These are phyloP conservation scores for Suhomyces sp. DNA, from an alignment of 805 yeast species.

Conservation along the genomic window DNA sequence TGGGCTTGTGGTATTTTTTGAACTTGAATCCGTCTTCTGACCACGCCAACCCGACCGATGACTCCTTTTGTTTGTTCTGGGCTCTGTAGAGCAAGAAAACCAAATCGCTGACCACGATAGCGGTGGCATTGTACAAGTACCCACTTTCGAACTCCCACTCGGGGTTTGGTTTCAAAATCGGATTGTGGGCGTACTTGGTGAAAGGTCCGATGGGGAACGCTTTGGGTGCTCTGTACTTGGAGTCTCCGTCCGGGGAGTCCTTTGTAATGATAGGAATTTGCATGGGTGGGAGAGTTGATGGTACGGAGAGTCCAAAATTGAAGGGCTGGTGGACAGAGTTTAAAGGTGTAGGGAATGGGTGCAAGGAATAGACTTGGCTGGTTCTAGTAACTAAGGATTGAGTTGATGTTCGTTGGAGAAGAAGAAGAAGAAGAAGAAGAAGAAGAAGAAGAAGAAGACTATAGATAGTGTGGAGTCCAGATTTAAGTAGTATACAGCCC, in stretches of 20 bases:
- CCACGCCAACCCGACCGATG: constrained; percentile 43
- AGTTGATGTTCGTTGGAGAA: no score
- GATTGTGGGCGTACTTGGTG: constrained; percentile 33
- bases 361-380: no score
- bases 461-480: no score
- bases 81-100: constrained; percentile 41
- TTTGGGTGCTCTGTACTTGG: constrained; percentile 31
- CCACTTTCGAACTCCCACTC: constrained; percentile 37
- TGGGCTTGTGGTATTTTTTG: constrained; percentile 28
- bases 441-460: no score
- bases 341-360: no score
- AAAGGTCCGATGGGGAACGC: constrained; percentile 45
- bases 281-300: no score
- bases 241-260: constrained; percentile 31
- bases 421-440: no score
- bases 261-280: constrained; percentile 25
- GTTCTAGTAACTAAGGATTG: no score
- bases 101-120: constrained; percentile 38
- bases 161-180: constrained; percentile 40
- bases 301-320: no score
- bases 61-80: constrained; percentile 32
- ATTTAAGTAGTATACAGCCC: no score
- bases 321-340: no score
- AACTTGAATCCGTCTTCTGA: constrained; percentile 38
- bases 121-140: constrained; percentile 42